Evolutionary conservation across 106 monocot genomes (phyloP).

Genomic region (Allium cepa): DNA sequence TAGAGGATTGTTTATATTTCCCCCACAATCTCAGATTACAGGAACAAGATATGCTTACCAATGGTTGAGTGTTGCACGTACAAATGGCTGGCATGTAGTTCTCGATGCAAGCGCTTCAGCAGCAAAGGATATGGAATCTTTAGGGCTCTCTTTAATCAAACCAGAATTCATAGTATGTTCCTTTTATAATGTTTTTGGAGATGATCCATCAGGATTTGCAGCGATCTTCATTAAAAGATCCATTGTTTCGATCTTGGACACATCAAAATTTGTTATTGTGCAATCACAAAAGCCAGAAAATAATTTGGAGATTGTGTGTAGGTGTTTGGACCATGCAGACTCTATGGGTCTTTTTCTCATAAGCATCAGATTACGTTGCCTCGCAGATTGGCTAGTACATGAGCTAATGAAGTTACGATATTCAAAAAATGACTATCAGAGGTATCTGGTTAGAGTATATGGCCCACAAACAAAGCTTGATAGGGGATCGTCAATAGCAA

Average conservation of each 20-base stretch:
- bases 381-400: slow-evolving; percentile 52
- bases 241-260: slow-evolving; percentile 24
- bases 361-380: slow-evolving; percentile 42
- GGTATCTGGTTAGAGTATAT: slow-evolving; percentile 42
- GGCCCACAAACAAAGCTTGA: slow-evolving; percentile 52
- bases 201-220: slow-evolving; percentile 75
- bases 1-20: slow-evolving; percentile 59
- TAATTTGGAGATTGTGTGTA: slow-evolving; percentile 28
- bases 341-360: slow-evolving; percentile 43
- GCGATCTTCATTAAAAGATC: slow-evolving; percentile 55
- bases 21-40: slow-evolving; percentile 55
- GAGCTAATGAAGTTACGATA: slow-evolving; percentile 51
- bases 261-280: slow-evolving; percentile 12
- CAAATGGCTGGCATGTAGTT: slow-evolving; percentile 69
- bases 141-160: slow-evolving; percentile 62
- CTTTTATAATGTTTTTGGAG: slow-evolving; percentile 78
- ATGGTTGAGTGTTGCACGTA: slow-evolving; percentile 69
- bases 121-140: slow-evolving; percentile 66
- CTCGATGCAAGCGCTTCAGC: slow-evolving; percentile 60
- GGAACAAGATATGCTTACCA: slow-evolving; percentile 61
- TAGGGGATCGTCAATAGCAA: slow-evolving; percentile 51
- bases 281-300: slow-evolving; percentile 14
- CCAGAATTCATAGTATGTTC: slow-evolving; percentile 84
- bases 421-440: slow-evolving; percentile 24
- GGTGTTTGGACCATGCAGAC: slow-evolving; percentile 58